Percentiles rank a stretch among this genome's conserved stretches.
phyloP scores from a whole-genome alignment of 495 filamentous ascomycete species.

The Penicillium longicatenatum region DNA sequence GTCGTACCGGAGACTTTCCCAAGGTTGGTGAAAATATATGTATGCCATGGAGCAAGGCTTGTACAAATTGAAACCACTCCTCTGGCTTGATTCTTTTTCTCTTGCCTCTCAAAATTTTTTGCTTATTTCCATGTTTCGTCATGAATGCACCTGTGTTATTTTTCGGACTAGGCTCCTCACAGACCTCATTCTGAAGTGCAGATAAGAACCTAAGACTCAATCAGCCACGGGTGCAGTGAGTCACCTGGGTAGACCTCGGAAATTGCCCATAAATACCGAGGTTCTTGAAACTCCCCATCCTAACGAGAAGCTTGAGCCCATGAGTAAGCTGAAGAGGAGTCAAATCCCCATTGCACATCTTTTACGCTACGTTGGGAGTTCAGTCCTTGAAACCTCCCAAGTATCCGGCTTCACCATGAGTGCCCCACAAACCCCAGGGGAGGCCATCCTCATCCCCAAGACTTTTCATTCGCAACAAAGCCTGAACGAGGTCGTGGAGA shows the following conservation, averaged over 20 bases:
- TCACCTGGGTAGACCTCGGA: too few relatives aligned
- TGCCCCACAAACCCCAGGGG: constrained; percentile 6
- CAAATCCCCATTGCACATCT: background rate
- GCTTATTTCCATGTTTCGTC: background rate
- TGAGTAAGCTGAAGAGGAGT: background rate
- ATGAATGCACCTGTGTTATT: background rate
- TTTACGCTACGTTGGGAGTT: background rate
- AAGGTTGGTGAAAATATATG: too few relatives aligned
- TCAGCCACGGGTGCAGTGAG: background rate
- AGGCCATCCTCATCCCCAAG: constrained; percentile 22
- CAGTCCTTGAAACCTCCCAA: background rate
- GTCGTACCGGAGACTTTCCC: too few relatives aligned
- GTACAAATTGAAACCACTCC: too few relatives aligned
- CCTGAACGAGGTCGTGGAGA: constrained; percentile 13
- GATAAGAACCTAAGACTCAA: background rate
- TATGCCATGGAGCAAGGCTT: too few relatives aligned
- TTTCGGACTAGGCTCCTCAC: background rate
- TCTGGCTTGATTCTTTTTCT: too few relatives aligned
- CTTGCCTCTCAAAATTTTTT: too few relatives aligned
- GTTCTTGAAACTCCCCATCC: too few relatives aligned
- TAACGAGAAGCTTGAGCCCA: background rate
- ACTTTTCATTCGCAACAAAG: constrained; percentile 7
- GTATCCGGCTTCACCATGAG: constrained; percentile 6
- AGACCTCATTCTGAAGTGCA: background rate
- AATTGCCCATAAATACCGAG: background rate